Base-by-base conservation (phyloP, 2,329 filamentous ascomycete species). In the Hysterium pulicare region DNA sequence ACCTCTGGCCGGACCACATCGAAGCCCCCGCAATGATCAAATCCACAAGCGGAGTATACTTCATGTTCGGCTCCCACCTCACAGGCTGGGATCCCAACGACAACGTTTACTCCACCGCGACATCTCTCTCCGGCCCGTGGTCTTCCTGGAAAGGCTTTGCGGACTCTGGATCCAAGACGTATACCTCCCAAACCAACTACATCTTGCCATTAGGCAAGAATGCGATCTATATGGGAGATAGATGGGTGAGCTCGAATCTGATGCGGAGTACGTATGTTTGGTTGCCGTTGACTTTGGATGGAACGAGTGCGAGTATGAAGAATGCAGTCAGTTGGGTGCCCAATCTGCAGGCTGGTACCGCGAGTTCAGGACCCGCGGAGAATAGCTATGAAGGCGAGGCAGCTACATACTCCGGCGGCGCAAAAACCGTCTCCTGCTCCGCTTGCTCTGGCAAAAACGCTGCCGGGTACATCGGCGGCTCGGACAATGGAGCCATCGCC, bases 1-100 rank as follows among this genome's bases (percentile, higher is more conserved):
- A 79, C 44, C 62, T 73, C 1, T 84, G 77, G 72, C 59, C 59
- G 2, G 71, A 79, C 35, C 71, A 73, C 36, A 76, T 79, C 41
- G 83, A 87, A 54, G 70, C 82, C 0, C 83, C 83, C 0, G 82
- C 83, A 0, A 69, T 86, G 26, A 58, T 83, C 42, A 86, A 85
- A 61, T n/a, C n/a, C n/a, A 72, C 74, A 6, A 70, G 75, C 11
- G 76, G 72, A 1, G 72, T 74, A 0, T 86, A 84, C 61, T 86
- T 78, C 62, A 78, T 86, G 66, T 84, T 86, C 54, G 81, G 76
- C 2, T 81, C 77, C 0, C 59, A 63, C 31, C 56, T 67, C 2
- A 58, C 57, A 0, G 64, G 64, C 2, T 81, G 77, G 78, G 68
- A 76, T 44, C 67, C 81, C 8, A 84, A 84, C 48, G 82, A 85